Evolutionary conservation across 2,329 filamentous ascomycete species (phyloP).

Genomic region (Alternaria postmessia): DNA sequence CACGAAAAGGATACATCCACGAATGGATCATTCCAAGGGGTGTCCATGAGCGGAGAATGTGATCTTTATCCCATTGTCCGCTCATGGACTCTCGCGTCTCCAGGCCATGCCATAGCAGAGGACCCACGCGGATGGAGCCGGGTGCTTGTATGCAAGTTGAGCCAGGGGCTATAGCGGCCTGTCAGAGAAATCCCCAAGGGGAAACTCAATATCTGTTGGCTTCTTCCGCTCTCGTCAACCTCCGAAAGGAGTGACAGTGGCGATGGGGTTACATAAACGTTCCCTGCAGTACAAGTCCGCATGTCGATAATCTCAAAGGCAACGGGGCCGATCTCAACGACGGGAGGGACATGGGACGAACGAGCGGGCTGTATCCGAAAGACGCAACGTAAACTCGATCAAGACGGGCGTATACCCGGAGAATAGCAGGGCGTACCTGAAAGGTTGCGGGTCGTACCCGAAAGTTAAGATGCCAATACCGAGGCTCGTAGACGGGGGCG

Average conservation of each 20-base stretch:
- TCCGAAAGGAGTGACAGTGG: conserved; percentile 29
- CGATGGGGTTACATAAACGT: conserved; percentile 27
- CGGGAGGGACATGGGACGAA: neutral
- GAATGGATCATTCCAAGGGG: neutral
- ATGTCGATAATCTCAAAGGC: conserved; percentile 1
- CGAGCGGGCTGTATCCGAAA: conserved; percentile 11
- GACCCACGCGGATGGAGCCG: neutral
- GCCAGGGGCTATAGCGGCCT: conserved; percentile 41
- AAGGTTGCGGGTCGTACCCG: conserved; percentile 16
- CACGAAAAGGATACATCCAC: neutral
- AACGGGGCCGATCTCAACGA: neutral
- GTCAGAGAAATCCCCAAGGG: conserved; percentile 22
- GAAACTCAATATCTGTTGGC: conserved; percentile 37
- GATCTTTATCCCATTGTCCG: neutral
- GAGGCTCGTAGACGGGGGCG: neutral
- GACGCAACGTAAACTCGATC: conserved; percentile 12
- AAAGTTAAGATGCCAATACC: conserved; percentile 7
- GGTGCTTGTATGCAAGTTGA: conserved; percentile 31
- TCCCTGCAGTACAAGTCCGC: conserved; percentile 31
- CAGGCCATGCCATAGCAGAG: neutral
- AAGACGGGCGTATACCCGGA: conserved; percentile 9
- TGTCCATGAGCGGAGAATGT: neutral
- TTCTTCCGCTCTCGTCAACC: conserved; percentile 35
- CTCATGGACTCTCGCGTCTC: neutral
- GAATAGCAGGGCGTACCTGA: conserved; percentile 20